These are phyloP conservation scores for Hygrophila difformis DNA, from an alignment of 257 asterid genomes.

Conservation along the genomic window DNA sequence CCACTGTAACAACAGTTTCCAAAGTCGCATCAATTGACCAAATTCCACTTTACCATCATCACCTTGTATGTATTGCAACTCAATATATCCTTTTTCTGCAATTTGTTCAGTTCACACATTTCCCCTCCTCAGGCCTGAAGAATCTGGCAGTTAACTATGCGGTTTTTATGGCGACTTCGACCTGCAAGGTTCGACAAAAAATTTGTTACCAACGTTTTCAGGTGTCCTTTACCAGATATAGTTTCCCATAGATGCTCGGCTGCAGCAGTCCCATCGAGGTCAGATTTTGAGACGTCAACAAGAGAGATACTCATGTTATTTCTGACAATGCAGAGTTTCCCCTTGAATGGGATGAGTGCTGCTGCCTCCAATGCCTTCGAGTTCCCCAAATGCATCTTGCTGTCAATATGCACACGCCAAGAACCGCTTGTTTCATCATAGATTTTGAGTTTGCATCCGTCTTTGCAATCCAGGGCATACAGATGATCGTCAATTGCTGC, in stretches of 20 bases:
- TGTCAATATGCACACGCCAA: conserved; percentile 29
- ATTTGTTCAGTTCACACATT: no score
- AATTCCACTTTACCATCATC: no score
- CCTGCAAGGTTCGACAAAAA: conserved; percentile 32
- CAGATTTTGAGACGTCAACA: conserved; percentile 27
- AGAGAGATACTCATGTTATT: conserved; percentile 34
- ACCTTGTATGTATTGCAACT: no score
- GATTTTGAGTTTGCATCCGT: conserved; percentile 33
- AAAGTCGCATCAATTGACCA: no score
- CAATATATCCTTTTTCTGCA: no score
- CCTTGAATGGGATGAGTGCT: conserved; percentile 29
- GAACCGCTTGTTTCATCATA: conserved; percentile 27
- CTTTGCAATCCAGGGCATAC: conserved; percentile 28
- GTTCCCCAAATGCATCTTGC: conserved; percentile 33
- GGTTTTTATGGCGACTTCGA: conserved; percentile 23
- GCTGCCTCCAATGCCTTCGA: conserved; percentile 36
- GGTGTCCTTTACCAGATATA: conserved; percentile 30
- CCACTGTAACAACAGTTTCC: no score
- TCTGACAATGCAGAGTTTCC: conserved; percentile 31
- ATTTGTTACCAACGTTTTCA: conserved; percentile 27
- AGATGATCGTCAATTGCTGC: conserved; percentile 23
- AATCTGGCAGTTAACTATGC: conserved; percentile 31
- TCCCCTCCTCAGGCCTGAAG: conserved; percentile 39
- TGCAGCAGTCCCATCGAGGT: conserved; percentile 12
- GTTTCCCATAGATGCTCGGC: conserved; percentile 34